These are phyloP conservation scores for Cytospora schulzeri DNA, from an alignment of 2,329 filamentous ascomycete genomes.

Conservation along the genomic window DNA sequence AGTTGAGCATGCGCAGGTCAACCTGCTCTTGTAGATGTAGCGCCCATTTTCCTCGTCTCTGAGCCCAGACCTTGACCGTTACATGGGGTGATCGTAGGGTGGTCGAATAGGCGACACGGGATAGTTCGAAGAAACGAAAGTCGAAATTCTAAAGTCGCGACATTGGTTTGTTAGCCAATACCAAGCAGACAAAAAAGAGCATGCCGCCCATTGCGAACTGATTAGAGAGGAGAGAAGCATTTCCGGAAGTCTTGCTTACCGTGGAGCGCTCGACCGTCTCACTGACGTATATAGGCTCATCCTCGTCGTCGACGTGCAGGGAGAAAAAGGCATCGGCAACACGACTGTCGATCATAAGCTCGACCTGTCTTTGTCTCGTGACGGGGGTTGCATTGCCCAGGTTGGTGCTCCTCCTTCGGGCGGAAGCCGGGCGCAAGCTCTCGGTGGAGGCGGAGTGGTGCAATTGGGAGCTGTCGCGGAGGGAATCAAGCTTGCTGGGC, in stretches of 20 bases:
- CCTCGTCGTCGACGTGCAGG: constrained; percentile 66
- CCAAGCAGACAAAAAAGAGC: not conserved
- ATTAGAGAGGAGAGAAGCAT: too few relatives aligned
- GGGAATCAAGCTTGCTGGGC: constrained; percentile 63
- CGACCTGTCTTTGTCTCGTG: constrained; percentile 72
- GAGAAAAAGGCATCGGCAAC: constrained; percentile 91
- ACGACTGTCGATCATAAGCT: constrained; percentile 68
- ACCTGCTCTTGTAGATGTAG: constrained; percentile 73
- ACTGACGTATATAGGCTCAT: constrained; percentile 85
- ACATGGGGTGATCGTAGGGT: constrained; percentile 68
- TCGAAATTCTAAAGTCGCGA: constrained; percentile 69
- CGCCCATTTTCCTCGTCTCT: constrained; percentile 53
- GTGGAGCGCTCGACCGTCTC: constrained; percentile 79
- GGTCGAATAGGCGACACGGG: constrained; percentile 56
- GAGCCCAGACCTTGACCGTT: constrained; percentile 75
- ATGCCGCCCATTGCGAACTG: not conserved
- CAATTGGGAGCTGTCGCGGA: constrained; percentile 51
- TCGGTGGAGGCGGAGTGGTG: constrained; percentile 60
- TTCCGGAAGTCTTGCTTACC: constrained; percentile 38
- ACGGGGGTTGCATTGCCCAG: constrained; percentile 49
- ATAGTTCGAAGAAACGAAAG: constrained; percentile 82
- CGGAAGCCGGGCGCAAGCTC: constrained; percentile 43
- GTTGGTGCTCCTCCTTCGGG: constrained; percentile 51
- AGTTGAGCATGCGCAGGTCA: constrained; percentile 73
- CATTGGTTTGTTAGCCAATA: not conserved